These are phyloP conservation scores for Podospora fimiseda DNA, from an alignment of 495 filamentous ascomycete genomes.

Conservation along the genomic window DNA sequence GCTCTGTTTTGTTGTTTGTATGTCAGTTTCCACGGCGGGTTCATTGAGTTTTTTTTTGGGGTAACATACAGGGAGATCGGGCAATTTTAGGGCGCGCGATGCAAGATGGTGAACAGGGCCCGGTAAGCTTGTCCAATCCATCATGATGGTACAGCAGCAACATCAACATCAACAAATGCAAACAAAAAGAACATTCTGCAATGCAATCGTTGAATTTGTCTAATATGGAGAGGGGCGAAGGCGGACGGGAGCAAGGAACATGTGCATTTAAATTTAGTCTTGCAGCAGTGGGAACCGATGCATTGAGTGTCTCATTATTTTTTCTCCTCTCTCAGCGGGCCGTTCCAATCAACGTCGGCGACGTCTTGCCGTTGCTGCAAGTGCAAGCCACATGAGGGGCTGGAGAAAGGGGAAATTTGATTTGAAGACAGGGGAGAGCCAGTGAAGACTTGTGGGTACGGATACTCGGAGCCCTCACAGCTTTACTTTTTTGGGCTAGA, in stretches of 20 bases:
- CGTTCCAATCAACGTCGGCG: too few species aligned
- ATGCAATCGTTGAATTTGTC: too few species aligned
- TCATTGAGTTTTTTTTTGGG: too few species aligned
- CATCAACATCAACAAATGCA: too few species aligned
- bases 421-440: not conserved
- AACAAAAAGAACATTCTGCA: too few species aligned
- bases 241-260: too few species aligned
- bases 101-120: not conserved
- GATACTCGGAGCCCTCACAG: not conserved
- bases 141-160: not conserved
- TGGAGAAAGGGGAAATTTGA: not conserved
- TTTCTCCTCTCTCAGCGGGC: too few species aligned
- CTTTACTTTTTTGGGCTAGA: not conserved
- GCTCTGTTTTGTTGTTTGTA: conserved; percentile 12
- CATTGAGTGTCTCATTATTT: not conserved
- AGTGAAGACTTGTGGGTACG: not conserved
- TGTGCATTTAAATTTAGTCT: too few species aligned
- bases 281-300: not conserved
- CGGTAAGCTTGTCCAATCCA: not conserved
- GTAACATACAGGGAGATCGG: too few species aligned
- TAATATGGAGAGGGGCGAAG: too few species aligned
- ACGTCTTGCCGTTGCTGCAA: too few species aligned
- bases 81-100: not conserved
- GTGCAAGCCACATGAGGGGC: too few species aligned
- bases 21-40: not conserved